Percentiles rank a stretch among this genome's conserved stretches.
Evolutionary conservation across 2,329 filamentous ascomycete species (phyloP).

Genomic region (Trichoderma koningiopsis): DNA sequence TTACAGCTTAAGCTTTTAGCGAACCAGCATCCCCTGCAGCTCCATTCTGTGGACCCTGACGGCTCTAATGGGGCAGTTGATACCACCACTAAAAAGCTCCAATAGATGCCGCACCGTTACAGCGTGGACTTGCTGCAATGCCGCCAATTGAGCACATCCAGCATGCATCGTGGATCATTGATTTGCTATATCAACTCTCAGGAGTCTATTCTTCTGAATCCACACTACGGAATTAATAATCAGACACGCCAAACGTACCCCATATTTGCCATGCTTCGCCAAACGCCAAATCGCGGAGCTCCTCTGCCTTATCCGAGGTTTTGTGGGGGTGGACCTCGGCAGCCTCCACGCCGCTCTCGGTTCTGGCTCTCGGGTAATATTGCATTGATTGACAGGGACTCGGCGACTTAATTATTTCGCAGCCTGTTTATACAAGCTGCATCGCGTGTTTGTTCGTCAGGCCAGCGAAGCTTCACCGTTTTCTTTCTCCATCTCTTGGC

Average conservation of each 20-base stretch:
- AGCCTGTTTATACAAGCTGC: background rate
- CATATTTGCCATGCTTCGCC: background rate
- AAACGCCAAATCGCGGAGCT: background rate
- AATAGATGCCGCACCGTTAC: background rate
- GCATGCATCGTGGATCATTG: background rate
- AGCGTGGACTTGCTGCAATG: background rate
- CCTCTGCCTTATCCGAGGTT: conserved; percentile 15
- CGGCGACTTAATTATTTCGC: no score
- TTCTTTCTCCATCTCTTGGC: background rate
- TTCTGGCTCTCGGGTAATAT: background rate
- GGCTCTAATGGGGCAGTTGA: background rate
- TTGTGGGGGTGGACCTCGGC: conserved; percentile 24
- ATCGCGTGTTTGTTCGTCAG: background rate
- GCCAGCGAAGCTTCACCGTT: background rate
- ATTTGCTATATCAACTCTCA: background rate
- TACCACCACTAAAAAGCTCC: background rate
- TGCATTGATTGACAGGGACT: background rate
- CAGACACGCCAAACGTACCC: background rate
- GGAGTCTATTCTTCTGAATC: background rate
- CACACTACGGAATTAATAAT: background rate
- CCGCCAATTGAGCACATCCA: background rate
- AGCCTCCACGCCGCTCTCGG: background rate
- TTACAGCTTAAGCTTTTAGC: background rate
- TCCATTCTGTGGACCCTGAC: background rate
- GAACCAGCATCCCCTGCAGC: background rate